Conservation (phyloP, 495 filamentous ascomycete species). For the Podospora comata region DNA sequence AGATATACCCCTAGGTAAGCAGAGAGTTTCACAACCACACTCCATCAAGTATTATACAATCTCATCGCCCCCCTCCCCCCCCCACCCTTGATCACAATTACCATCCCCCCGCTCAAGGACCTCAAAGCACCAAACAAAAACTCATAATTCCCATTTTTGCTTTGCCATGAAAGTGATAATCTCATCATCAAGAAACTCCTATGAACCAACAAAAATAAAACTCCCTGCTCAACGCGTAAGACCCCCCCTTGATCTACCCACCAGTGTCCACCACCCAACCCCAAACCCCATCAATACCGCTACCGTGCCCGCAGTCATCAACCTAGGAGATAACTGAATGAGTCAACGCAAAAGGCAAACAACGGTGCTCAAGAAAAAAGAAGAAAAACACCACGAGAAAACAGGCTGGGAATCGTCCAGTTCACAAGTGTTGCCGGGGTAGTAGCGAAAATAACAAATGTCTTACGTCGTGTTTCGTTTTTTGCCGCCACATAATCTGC, state of each 20-base stretch:
- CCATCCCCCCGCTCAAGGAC: not conserved
- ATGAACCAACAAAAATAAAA: not conserved
- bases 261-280: conserved; percentile 5
- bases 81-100: not conserved
- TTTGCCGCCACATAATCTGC: conserved; percentile 35
- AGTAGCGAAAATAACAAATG: not conserved
- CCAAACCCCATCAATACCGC: conserved; percentile 2
- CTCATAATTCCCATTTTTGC: not conserved
- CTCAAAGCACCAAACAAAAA: not conserved
- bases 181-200: not conserved
- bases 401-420: not conserved
- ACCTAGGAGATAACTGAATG: not conserved
- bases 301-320: conserved; percentile 1
- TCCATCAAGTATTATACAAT: not conserved
- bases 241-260: not conserved
- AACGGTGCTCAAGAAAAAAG: not conserved
- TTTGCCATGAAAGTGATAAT: not conserved
- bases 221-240: not conserved
- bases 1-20: not conserved
- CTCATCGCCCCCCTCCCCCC: not conserved
- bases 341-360: conserved; percentile 3
- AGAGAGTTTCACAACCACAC: not conserved
- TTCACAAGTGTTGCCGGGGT: not conserved
- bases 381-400: not conserved
- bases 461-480: conserved; percentile 79